Percentiles rank a stretch among this genome's conserved stretches.
Evolutionary conservation across 768 basidiomycete genomes (phyloP).

Genomic region (Basidioascus undulatus): DNA sequence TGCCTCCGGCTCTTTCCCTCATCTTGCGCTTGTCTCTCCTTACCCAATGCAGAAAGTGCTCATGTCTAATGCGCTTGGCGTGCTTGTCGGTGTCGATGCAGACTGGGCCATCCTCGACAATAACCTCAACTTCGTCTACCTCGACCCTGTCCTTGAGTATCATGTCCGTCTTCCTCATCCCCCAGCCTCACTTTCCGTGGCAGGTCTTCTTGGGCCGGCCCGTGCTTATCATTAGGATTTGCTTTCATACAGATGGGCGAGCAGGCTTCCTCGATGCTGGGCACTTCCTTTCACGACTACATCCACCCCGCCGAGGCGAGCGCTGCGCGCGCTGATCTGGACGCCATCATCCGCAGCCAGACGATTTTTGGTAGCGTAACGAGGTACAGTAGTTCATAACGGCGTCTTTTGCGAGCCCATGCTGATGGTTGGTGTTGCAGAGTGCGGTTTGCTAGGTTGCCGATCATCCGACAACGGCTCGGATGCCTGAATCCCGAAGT

Average conservation of each 20-base stretch:
- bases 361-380: slow-evolving; percentile 14
- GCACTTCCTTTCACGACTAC: slow-evolving; percentile 10
- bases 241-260: slow-evolving; percentile 11
- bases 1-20: too few relatives aligned
- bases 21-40: too few relatives aligned
- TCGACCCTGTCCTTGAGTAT: slow-evolving; percentile 10
- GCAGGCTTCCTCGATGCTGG: slow-evolving; percentile 1
- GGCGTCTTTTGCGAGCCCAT: neutral
- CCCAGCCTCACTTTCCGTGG: too few relatives aligned
- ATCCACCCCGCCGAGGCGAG: slow-evolving; percentile 13
- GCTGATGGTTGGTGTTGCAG: neutral
- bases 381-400: slow-evolving; percentile 4
- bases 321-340: slow-evolving; percentile 3
- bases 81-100: too few relatives aligned
- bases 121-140: slow-evolving; percentile 9
- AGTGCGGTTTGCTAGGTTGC: neutral
- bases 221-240: too few relatives aligned
- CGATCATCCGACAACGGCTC: slow-evolving; percentile 5
- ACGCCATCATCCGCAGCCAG: slow-evolving; percentile 4
- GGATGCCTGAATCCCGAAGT: slow-evolving; percentile 7
- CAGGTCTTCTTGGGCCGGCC: too few relatives aligned
- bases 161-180: too few relatives aligned
- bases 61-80: too few relatives aligned
- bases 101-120: slow-evolving; percentile 13
- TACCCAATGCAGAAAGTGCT: too few relatives aligned